A percentile compares a stretch with the other conserved stretches of the same genome.
Evolutionary conservation across 108 stramenopile species (phyloP).

Genomic region (Schizochytrium sp.): DNA sequence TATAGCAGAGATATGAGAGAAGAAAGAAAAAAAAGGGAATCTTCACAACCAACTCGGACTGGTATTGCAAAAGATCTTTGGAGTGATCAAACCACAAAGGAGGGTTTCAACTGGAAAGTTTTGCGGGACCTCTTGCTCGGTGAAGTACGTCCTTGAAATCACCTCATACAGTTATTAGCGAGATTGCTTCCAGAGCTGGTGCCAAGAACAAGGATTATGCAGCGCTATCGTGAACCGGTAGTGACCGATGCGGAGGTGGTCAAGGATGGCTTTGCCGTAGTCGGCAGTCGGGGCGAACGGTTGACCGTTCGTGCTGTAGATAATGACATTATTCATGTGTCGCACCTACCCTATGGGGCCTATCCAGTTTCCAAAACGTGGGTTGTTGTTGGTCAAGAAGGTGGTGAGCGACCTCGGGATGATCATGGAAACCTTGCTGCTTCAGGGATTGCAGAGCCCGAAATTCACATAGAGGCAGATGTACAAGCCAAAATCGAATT

Average conservation of each 20-base stretch:
- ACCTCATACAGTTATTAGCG: too few relatives aligned
- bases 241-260: slow-evolving; percentile 7
- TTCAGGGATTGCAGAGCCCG: not conserved
- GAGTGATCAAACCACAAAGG: too few relatives aligned
- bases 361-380: not conserved
- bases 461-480: not conserved
- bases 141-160: too few relatives aligned
- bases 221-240: not conserved
- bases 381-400: not conserved
- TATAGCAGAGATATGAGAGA: too few relatives aligned
- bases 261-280: not conserved
- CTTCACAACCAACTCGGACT: too few relatives aligned
- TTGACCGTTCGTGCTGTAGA: not conserved
- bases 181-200: too few relatives aligned
- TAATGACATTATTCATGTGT: slow-evolving; percentile 9
- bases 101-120: too few relatives aligned
- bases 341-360: slow-evolving; percentile 1
- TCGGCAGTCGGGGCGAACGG: slow-evolving; percentile 28
- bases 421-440: not conserved
- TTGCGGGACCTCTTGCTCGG: too few relatives aligned
- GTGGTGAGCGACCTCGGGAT: not conserved
- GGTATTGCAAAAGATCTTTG: too few relatives aligned
- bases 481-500: not conserved
- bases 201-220: not conserved
- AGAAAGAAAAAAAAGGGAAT: too few relatives aligned